These are phyloP conservation scores for Albizia julibrissin DNA, from an alignment of 306 rosid genomes.

Conservation along the genomic window DNA sequence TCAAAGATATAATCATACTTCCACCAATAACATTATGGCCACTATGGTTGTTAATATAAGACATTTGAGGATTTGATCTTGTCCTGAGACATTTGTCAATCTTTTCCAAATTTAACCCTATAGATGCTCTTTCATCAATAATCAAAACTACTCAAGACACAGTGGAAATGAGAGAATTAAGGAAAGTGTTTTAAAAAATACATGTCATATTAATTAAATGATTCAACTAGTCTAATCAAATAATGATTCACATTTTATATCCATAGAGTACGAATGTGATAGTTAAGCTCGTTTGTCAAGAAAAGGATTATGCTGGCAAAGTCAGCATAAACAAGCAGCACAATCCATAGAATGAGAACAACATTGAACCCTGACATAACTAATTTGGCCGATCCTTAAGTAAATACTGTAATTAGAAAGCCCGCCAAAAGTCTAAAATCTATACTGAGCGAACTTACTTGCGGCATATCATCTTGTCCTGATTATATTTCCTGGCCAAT, in stretches of 20 bases:
- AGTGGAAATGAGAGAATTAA: too few relatives aligned
- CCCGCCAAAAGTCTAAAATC: not conserved
- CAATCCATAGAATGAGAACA: not conserved
- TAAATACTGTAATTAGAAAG: not conserved
- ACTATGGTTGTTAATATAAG: too few relatives aligned
- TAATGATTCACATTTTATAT: not conserved
- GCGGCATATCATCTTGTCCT: slow-evolving; percentile 98
- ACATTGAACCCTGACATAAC: not conserved
- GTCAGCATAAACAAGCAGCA: not conserved
- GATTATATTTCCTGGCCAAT: slow-evolving; percentile 93
- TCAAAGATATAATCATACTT: not conserved
- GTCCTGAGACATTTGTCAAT: too few relatives aligned
- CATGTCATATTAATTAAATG: too few relatives aligned
- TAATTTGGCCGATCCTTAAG: not conserved
- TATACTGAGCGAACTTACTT: slow-evolving; percentile 54
- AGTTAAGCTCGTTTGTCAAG: not conserved
- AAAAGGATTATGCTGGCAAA: not conserved
- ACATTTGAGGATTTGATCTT: too few relatives aligned
- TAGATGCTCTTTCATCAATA: too few relatives aligned
- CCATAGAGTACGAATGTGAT: not conserved
- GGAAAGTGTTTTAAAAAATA: too few relatives aligned
- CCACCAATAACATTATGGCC: not conserved
- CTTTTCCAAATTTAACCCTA: too few relatives aligned
- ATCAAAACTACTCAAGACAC: too few relatives aligned
- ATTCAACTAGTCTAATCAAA: too few relatives aligned